phyloP scores from a whole-genome alignment of 805 yeast genomes.

The Saturnispora halmiae region DNA sequence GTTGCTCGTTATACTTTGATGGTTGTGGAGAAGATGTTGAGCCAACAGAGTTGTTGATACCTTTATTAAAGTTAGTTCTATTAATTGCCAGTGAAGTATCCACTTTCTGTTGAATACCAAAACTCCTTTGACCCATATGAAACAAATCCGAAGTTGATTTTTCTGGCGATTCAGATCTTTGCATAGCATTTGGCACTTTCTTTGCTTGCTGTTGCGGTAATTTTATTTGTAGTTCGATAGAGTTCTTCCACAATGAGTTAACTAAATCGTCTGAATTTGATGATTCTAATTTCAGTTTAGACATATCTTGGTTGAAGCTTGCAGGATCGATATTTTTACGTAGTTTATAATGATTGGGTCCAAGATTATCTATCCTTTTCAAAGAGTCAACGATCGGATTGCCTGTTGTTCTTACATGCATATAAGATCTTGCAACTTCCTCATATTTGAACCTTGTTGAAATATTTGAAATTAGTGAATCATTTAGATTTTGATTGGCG shows the following conservation, averaged over 20 bases:
- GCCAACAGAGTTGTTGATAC: not conserved
- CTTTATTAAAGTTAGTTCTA: not conserved
- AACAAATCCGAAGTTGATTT: conserved; percentile 6
- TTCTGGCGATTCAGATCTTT: not conserved
- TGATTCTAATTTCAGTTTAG: not conserved
- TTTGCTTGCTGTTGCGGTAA: not conserved
- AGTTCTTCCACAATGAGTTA: conserved; percentile 13
- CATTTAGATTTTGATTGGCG: conserved; percentile 25
- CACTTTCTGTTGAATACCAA: conserved; percentile 2
- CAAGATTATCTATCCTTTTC: conserved; percentile 34
- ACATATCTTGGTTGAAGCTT: not conserved
- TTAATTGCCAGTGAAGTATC: not conserved
- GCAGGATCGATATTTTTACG: not conserved
- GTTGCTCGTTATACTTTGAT: not conserved
- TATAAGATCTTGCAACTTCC: conserved; percentile 63
- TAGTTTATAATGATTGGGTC: conserved; percentile 1
- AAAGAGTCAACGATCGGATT: conserved; percentile 66
- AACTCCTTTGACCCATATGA: conserved; percentile 9
- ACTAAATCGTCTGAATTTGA: conserved; percentile 7
- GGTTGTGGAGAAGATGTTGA: not conserved
- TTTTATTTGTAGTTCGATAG: not conserved
- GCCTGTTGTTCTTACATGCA: conserved; percentile 55
- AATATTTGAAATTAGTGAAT: conserved; percentile 24
- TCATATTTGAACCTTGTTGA: conserved; percentile 69
- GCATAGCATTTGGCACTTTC: not conserved